A percentile compares a stretch with the other conserved stretches of the same genome.
phyloP scores from a whole-genome alignment of 225 moss, liverwort and hornwort genomes.

The Neckera pumila region DNA sequence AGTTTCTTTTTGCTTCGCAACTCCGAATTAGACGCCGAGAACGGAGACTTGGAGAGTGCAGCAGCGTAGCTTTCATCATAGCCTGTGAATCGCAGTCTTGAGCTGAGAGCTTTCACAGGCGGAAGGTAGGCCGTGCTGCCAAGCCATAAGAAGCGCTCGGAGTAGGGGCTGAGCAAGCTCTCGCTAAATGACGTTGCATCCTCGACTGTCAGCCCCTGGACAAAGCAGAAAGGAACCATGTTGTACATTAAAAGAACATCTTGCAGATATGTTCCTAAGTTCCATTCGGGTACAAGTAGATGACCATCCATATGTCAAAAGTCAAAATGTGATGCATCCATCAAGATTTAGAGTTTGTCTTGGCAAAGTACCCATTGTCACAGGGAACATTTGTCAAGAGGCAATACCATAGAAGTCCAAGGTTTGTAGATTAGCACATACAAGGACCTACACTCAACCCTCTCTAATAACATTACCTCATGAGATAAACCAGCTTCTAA shows the following conservation, averaged over 20 bases:
- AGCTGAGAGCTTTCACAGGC: not conserved
- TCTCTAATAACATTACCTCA: not conserved
- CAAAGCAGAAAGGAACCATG: not conserved
- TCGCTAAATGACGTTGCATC: conserved; percentile 43
- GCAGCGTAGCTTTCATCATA: conserved; percentile 22
- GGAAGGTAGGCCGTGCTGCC: conserved; percentile 46
- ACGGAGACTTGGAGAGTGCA: not conserved
- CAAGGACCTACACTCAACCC: not conserved
- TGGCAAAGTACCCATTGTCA: not conserved
- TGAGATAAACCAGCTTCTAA: not conserved
- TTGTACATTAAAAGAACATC: not conserved
- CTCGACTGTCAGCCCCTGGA: conserved; percentile 60
- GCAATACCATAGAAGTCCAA: not conserved
- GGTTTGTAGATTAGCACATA: not conserved
- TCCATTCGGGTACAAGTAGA: not conserved
- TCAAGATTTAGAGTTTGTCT: not conserved
- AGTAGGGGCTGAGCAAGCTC: conserved; percentile 73
- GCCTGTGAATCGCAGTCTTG: not conserved
- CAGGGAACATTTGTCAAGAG: not conserved
- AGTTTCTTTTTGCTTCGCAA: not conserved
- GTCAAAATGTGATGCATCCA: not conserved
- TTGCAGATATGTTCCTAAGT: not conserved
- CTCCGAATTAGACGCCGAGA: not conserved
- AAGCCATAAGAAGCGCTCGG: conserved; percentile 63
- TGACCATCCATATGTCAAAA: not conserved